Conservation (phyloP, 2,329 filamentous ascomycete genomes). For the Fusarium paranaense region DNA sequence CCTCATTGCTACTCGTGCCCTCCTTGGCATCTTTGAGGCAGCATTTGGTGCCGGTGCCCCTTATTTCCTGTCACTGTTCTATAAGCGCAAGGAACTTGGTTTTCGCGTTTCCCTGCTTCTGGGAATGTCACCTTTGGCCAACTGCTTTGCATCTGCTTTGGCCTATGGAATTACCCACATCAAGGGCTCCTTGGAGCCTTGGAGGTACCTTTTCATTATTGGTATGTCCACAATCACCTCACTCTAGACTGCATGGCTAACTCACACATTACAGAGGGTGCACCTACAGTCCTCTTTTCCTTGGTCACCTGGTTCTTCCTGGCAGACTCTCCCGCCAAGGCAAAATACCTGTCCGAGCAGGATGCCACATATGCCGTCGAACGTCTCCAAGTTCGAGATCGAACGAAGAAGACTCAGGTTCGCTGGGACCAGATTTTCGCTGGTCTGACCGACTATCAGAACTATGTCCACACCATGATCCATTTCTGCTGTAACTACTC, state of each 20-base stretch:
- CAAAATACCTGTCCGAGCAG: constrained; percentile 13
- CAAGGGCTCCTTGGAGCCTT: constrained; percentile 10
- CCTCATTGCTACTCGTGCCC: constrained; percentile 12
- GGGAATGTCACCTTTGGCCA: constrained; percentile 24
- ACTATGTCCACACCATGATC: constrained; percentile 21
- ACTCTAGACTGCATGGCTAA: neutral
- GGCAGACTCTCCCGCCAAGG: constrained; percentile 15
- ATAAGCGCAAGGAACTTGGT: constrained; percentile 18
- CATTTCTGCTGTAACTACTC: constrained; percentile 31
- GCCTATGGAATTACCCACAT: constrained; percentile 28
- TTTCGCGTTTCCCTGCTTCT: constrained; percentile 22
- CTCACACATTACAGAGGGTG: constrained; percentile 3
- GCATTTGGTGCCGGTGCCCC: constrained; percentile 26
- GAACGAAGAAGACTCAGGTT: constrained; percentile 11
- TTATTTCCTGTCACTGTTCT: constrained; percentile 25
- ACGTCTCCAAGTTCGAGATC: constrained; percentile 16
- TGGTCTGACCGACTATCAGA: constrained; percentile 17
- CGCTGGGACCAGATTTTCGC: constrained; percentile 19
- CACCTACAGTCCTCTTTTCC: constrained; percentile 15
- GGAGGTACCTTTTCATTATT: constrained; percentile 22
- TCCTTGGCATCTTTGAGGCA: constrained; percentile 25
- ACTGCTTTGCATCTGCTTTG: constrained; percentile 20
- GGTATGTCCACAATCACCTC: neutral
- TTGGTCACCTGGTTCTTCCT: constrained; percentile 14
- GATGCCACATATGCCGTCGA: constrained; percentile 16